These are phyloP conservation scores for Aspergillus quadrilineatus DNA, from an alignment of 2,329 filamentous ascomycete species.

Conservation along the genomic window DNA sequence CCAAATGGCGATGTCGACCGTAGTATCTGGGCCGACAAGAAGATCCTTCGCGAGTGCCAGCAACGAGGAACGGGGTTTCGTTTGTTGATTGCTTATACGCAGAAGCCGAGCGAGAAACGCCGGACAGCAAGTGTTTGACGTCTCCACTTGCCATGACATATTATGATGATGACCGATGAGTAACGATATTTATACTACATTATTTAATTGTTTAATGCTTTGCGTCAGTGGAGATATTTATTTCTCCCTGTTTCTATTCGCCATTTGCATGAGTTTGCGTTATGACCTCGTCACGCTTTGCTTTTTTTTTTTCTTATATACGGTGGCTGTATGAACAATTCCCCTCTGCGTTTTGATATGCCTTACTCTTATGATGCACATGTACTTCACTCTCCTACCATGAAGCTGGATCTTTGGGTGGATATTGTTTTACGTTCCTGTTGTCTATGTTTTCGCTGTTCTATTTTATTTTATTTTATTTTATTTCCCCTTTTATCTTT, in stretches of 20 bases:
- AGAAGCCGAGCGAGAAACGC: constrained; percentile 63
- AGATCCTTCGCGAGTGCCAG: constrained; percentile 79
- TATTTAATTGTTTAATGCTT: constrained; percentile 7
- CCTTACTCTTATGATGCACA: constrained; percentile 10
- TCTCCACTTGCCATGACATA: not conserved
- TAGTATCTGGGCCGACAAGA: constrained; percentile 77
- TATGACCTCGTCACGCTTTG: not conserved
- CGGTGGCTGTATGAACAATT: constrained; percentile 20
- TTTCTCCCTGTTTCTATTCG: constrained; percentile 5
- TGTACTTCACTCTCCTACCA: constrained; percentile 5
- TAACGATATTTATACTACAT: constrained; percentile 1
- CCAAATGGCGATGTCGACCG: constrained; percentile 50
- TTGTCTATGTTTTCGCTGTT: not conserved
- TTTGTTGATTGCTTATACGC: constrained; percentile 85
- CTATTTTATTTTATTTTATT: constrained; percentile 2
- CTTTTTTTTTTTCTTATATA: constrained; percentile 2
- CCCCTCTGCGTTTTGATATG: constrained; percentile 14
- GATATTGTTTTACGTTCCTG: constrained; percentile 1
- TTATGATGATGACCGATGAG: constrained; percentile 13
- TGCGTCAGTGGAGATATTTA: constrained; percentile 4
- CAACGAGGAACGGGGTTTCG: constrained; percentile 83
- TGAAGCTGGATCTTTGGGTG: constrained; percentile 16
- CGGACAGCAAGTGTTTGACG: constrained; percentile 45
- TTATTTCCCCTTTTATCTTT: not conserved
- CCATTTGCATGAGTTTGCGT: not conserved